Evolutionary conservation across 2,329 filamentous ascomycete genomes (phyloP).

Genomic region (Sporothrix globosa): DNA sequence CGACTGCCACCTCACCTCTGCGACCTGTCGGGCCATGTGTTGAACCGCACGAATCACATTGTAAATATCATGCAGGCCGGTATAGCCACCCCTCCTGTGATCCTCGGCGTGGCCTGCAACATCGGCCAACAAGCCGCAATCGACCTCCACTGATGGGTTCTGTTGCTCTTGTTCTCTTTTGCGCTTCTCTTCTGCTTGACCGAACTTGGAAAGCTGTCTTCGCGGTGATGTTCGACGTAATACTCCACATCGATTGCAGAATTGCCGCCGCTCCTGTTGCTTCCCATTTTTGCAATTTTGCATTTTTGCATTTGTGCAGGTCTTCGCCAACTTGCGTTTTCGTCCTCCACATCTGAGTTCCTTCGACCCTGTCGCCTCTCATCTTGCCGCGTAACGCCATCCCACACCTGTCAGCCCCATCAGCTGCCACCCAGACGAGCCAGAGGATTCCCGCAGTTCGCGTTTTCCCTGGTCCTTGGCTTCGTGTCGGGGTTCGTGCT

Average conservation of each 20-base stretch:
- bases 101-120: background rate
- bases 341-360: background rate
- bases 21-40: too few relatives aligned
- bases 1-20: background rate
- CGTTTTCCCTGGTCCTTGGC: background rate
- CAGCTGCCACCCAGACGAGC: background rate
- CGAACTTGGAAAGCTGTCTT: too few relatives aligned
- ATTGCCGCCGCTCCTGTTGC: background rate
- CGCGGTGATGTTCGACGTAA: too few relatives aligned
- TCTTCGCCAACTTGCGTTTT: background rate
- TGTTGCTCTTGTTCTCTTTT: too few relatives aligned
- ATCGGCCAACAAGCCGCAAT: background rate
- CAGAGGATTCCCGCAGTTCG: background rate
- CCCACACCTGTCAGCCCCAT: constrained; percentile 13
- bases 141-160: background rate
- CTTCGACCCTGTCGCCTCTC: background rate
- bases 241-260: too few relatives aligned
- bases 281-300: too few relatives aligned
- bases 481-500: background rate
- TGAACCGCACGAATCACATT: background rate
- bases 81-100: constrained; percentile 3
- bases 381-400: background rate
- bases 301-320: too few relatives aligned
- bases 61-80: background rate
- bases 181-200: background rate